phyloP scores from a whole-genome alignment of 805 yeast genomes.

The Monosporozyma unispora region DNA sequence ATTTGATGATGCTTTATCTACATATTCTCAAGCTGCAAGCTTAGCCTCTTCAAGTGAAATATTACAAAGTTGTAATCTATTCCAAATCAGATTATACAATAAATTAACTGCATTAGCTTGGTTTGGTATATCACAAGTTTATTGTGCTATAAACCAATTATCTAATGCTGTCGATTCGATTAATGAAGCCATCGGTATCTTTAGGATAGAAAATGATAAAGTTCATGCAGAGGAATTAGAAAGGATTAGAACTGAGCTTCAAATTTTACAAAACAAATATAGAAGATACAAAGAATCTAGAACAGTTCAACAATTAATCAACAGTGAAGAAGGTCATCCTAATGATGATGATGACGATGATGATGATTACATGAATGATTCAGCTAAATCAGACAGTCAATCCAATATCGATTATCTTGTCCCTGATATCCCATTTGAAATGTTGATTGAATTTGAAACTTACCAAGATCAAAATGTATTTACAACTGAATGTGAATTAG shows the following conservation, averaged over 20 bases:
- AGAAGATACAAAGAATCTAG: background rate
- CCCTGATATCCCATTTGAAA: slow-evolving; percentile 19
- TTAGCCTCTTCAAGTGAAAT: slow-evolving; percentile 17
- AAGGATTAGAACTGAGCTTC: background rate
- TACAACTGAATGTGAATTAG: slow-evolving; percentile 4
- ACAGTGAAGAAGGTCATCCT: background rate
- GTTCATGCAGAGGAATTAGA: slow-evolving; percentile 2
- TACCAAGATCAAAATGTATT: slow-evolving; percentile 14
- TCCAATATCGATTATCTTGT: slow-evolving; percentile 5
- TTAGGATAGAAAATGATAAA: slow-evolving; percentile 9
- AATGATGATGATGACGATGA: background rate
- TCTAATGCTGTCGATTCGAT: slow-evolving; percentile 17
- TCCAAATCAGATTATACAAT: slow-evolving; percentile 9
- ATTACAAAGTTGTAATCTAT: background rate
- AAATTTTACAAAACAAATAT: background rate
- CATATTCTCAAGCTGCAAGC: slow-evolving; percentile 56
- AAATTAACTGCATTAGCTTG: slow-evolving; percentile 21
- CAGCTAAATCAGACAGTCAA: background rate
- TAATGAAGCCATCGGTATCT: slow-evolving; percentile 12
- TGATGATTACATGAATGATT: background rate
- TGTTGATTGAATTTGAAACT: slow-evolving; percentile 14
- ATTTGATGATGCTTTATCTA: slow-evolving; percentile 56
- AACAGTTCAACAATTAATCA: background rate
- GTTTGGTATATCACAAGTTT: slow-evolving; percentile 25
- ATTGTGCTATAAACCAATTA: slow-evolving; percentile 13